Percentiles rank a stretch among this genome's conserved stretches.
phyloP scores from a whole-genome alignment of 208 protist species.

The Leishmania amazonensis region DNA sequence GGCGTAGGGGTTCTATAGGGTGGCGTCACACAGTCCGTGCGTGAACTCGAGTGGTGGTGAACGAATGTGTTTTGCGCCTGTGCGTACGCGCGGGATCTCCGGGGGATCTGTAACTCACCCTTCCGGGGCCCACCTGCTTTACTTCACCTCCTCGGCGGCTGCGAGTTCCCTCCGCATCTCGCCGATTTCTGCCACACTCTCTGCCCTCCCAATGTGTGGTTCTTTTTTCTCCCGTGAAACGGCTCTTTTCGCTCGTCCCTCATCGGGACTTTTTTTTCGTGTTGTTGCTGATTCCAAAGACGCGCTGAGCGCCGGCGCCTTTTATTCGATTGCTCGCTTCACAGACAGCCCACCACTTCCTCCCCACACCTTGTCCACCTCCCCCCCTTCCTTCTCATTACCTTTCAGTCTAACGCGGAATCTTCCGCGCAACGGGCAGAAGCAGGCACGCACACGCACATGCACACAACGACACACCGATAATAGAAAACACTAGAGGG shows the following conservation, averaged over 20 bases:
- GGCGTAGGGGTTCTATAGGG: neutral
- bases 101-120: neutral
- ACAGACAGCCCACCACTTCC: neutral
- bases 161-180: neutral
- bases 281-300: neutral
- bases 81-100: neutral
- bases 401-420: neutral
- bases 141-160: neutral
- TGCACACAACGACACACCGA: neutral
- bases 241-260: neutral
- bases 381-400: neutral
- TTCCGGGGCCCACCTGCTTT: neutral
- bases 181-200: neutral
- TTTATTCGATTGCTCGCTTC: neutral
- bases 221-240: neutral
- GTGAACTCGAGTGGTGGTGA: neutral
- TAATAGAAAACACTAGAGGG: neutral
- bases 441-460: neutral
- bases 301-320: neutral
- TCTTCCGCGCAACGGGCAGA: neutral
- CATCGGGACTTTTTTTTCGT: neutral
- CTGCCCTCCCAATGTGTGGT: neutral
- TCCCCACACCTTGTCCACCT: neutral
- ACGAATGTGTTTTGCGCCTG: neutral
- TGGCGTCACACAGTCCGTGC: neutral